Conservation (phyloP, 192 early-diverging fungal genomes). For the Geranomyces michiganensis region DNA sequence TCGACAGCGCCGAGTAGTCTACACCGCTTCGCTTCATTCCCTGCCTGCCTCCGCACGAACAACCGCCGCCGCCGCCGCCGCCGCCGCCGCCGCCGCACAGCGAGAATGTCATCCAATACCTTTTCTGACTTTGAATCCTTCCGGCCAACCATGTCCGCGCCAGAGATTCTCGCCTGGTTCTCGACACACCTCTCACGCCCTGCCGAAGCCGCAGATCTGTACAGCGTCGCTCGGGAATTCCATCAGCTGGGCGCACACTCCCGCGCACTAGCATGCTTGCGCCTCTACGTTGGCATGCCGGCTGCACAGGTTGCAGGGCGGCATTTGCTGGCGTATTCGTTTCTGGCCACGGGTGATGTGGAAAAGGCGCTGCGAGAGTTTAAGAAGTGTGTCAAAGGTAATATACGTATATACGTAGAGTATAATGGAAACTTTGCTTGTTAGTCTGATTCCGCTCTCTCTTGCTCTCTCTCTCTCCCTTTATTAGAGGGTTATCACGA, state of each 20-base stretch:
- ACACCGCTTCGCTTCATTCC: too few relatives aligned
- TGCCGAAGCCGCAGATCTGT: conserved; percentile 56
- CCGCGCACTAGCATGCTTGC: conserved; percentile 57
- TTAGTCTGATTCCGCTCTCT: background rate
- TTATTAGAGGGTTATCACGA: conserved; percentile 53
- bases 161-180: conserved; percentile 59
- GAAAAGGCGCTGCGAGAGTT: conserved; percentile 59
- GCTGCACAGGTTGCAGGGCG: conserved; percentile 50
- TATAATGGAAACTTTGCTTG: background rate
- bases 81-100: too few relatives aligned
- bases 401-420: too few relatives aligned
- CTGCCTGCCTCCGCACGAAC: too few relatives aligned
- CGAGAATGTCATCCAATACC: background rate
- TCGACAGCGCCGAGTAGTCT: too few relatives aligned
- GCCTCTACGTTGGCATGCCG: conserved; percentile 59
- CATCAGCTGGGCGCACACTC: conserved; percentile 64
- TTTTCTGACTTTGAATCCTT: conserved; percentile 9
- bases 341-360: conserved; percentile 55
- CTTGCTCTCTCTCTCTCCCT: background rate
- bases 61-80: too few relatives aligned
- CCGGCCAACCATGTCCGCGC: conserved; percentile 45
- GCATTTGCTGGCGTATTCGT: conserved; percentile 64
- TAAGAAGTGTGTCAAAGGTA: conserved; percentile 64
- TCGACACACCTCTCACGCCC: conserved; percentile 49
- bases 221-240: conserved; percentile 63